Percentiles rank a stretch among this genome's conserved stretches.
phyloP scores from a whole-genome alignment of 495 filamentous ascomycete genomes.

The Hypoxylon fuscum region DNA sequence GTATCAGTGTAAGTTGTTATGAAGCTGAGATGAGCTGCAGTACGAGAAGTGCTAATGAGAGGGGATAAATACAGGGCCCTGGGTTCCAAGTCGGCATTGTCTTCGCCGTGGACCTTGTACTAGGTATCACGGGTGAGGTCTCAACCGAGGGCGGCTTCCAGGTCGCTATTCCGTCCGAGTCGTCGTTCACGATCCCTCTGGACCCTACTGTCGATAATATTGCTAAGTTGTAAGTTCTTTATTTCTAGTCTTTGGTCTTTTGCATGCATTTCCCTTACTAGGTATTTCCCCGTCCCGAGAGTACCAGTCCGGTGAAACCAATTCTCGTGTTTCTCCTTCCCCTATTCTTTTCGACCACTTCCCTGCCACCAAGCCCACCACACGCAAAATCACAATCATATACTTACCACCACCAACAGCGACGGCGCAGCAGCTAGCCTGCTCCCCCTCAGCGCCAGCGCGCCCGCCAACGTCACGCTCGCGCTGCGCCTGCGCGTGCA shows the following conservation, averaged over 20 bases:
- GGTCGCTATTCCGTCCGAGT: conserved; percentile 43
- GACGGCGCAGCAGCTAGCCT: conserved; percentile 37
- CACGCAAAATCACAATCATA: conserved; percentile 3
- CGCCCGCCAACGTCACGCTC: conserved; percentile 40
- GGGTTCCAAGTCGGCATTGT: conserved; percentile 43
- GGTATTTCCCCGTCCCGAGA: background rate
- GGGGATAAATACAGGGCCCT: conserved; percentile 26
- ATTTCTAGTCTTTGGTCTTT: background rate
- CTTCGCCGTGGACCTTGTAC: conserved; percentile 42
- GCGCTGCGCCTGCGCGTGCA: conserved; percentile 40
- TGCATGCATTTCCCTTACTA: background rate
- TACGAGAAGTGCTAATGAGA: background rate
- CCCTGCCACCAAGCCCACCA: no score
- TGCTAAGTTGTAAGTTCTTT: conserved; percentile 40
- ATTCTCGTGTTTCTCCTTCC: no score
- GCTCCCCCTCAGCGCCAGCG: conserved; percentile 39
- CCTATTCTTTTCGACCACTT: no score
- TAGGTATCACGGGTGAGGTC: conserved; percentile 35
- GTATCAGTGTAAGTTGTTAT: conserved; percentile 29
- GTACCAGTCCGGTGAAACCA: background rate
- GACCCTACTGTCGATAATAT: conserved; percentile 25
- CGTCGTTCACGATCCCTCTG: conserved; percentile 40
- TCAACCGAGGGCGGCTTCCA: conserved; percentile 43
- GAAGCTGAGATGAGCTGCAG: no score
- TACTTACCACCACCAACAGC: conserved; percentile 23